Evolutionary conservation across 441 rosid species (phyloP).

Genomic region (Pelargonium fulgidum): DNA sequence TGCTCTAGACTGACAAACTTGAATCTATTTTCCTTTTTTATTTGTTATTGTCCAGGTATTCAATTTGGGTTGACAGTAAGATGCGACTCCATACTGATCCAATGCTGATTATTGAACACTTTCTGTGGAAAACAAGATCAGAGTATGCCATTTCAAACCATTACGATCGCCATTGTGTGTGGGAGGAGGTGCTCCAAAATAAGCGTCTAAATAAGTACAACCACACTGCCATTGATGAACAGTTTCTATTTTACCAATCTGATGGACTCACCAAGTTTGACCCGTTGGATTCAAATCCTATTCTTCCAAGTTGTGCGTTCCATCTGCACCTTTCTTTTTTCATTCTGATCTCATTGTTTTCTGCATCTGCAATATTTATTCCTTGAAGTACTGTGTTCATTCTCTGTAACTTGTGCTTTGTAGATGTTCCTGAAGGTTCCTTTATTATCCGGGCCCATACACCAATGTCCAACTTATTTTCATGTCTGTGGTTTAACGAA

Average conservation of each 20-base stretch:
- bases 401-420: conserved; percentile 21
- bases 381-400: conserved; percentile 17
- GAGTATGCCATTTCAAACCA: conserved; percentile 94
- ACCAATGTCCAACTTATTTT: conserved; percentile 86
- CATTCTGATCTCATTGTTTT: not conserved
- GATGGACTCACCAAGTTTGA: conserved; percentile 76
- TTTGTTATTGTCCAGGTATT: conserved; percentile 46
- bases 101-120: conserved; percentile 65
- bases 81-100: conserved; percentile 81
- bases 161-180: conserved; percentile 91
- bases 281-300: conserved; percentile 44
- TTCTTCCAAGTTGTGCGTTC: conserved; percentile 76
- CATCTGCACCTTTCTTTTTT: conserved; percentile 7
- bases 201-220: conserved; percentile 69
- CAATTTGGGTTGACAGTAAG: conserved; percentile 91
- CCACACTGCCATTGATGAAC: conserved; percentile 68
- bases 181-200: conserved; percentile 87
- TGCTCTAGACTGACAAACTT: conserved; percentile 11
- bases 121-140: conserved; percentile 70
- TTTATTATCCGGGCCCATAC: conserved; percentile 83
- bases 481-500: conserved; percentile 93
- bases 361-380: conserved; percentile 14
- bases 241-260: conserved; percentile 53
- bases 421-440: conserved; percentile 97
- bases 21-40: not conserved